Conservation (phyloP, 2,329 filamentous ascomycete species). For the Neocatenulostroma microsporum region DNA sequence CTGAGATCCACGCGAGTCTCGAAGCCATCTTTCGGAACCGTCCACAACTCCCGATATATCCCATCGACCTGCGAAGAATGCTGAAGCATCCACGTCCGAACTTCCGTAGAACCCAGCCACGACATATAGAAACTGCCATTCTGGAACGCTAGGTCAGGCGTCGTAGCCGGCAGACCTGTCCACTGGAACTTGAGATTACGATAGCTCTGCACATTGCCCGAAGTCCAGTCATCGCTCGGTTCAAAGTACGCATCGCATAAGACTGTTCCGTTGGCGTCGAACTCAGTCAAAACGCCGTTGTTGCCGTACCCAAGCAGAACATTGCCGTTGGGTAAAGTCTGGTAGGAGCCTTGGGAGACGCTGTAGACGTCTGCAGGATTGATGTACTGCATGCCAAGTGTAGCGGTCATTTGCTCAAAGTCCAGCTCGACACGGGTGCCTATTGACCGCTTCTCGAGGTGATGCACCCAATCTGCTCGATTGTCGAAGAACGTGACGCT, state of each 20-base stretch:
- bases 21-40: constrained; percentile 17
- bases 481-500: constrained; percentile 38
- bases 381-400: constrained; percentile 20
- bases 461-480: constrained; percentile 31
- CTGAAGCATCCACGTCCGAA: constrained; percentile 40
- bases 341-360: constrained; percentile 45
- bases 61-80: constrained; percentile 11
- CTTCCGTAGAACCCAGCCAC: constrained; percentile 41
- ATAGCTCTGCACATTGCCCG: constrained; percentile 39
- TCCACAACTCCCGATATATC: constrained; percentile 11
- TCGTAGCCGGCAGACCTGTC: constrained; percentile 28
- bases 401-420: constrained; percentile 22
- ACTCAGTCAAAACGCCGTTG: constrained; percentile 32
- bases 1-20: constrained; percentile 15
- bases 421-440: constrained; percentile 19
- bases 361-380: constrained; percentile 32
- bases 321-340: constrained; percentile 47
- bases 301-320: constrained; percentile 50
- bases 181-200: constrained; percentile 46
- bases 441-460: constrained; percentile 13
- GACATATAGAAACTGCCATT: constrained; percentile 39
- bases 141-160: constrained; percentile 22
- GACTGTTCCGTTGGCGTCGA: constrained; percentile 39
- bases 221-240: constrained; percentile 37
- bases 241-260: constrained; percentile 48